Evolutionary conservation across 768 basidiomycete genomes (phyloP).

Genomic region (Rhodotorula graminis): DNA sequence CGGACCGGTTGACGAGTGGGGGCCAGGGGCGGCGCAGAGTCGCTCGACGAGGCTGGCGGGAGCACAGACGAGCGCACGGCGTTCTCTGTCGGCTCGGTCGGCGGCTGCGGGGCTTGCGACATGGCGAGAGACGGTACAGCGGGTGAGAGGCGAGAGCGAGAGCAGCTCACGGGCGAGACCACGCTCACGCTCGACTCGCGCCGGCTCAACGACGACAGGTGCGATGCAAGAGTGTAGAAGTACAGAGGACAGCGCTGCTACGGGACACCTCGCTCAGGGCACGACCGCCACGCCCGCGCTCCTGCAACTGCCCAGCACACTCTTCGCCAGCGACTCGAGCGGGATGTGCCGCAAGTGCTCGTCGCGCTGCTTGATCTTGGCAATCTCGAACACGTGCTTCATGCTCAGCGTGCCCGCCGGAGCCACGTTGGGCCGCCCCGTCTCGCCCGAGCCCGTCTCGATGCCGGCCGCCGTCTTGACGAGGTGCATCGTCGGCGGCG

Average conservation of each 20-base stretch:
- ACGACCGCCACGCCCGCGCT: conserved; percentile 86
- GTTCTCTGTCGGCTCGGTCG: neutral
- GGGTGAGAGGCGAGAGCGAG: too few relatives aligned
- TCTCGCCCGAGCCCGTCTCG: conserved; percentile 80
- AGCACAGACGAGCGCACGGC: accelerated
- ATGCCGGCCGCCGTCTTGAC: conserved; percentile 85
- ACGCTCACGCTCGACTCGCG: neutral
- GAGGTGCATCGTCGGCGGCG: conserved; percentile 82
- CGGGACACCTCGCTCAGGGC: conserved; percentile 52
- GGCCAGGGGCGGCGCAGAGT: conserved; percentile 25
- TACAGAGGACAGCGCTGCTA: neutral
- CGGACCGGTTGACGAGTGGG: neutral
- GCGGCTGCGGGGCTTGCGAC: neutral
- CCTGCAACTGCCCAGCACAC: conserved; percentile 80
- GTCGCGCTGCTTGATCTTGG: conserved; percentile 90
- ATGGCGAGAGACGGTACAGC: neutral
- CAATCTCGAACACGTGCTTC: conserved; percentile 98
- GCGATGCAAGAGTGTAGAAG: neutral
- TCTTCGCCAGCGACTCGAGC: conserved; percentile 80
- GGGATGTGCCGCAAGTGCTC: conserved; percentile 72
- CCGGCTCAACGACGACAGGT: too few relatives aligned
- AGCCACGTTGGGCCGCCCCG: conserved; percentile 49
- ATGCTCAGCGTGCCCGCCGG: conserved; percentile 71
- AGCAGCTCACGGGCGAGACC: neutral
- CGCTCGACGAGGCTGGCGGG: neutral